Base-by-base conservation (phyloP, 2,329 filamentous ascomycete species). In the Colletotrichum ledebouriae region DNA sequence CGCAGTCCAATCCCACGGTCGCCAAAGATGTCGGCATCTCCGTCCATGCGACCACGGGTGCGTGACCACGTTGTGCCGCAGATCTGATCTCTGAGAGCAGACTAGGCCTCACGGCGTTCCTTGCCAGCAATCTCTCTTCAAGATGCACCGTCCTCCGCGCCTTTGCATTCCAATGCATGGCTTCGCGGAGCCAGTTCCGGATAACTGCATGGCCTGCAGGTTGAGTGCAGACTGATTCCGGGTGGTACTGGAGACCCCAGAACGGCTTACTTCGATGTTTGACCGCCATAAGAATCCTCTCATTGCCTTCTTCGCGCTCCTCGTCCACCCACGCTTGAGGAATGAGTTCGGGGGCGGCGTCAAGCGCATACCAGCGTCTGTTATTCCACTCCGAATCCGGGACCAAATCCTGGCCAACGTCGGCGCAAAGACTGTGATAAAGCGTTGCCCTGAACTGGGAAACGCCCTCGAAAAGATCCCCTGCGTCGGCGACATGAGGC, bases 231-330 rank as follows among this genome's bases (percentile, higher is more conserved):
- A 94, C 87, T 0, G 93, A 97, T 78, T 98, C 94, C 0, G 94
- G 94, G 75, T 97, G 94, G 73, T 96, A 97, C 75, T 97, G 94
- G 17, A 97, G 84, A 0, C 92, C 94, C 90, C 92, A 97, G 71
- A 95, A 92, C 0, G 94, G 94, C 71, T 89, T 90, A 1, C 71
- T 75, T 17, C 76, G 79, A 76, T 97, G 94, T 71, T 85, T 87
- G 15, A 90, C 88, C 0, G 87, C 92, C 93, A 97, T 97, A n/a
- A 96, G 78, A 3, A 94, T 85, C 47, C 85, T 80, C 74, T 88
- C 85, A 9, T 74, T 72, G 10, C 71, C 67, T 11, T 75, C 74
- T 2, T 78, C 78, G 4, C 77, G 77, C 6, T 78, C 75, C 71
- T 86, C 84, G 39, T 84, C 81, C 2, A 87, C 81, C 90, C 90